A percentile compares a stretch with the other conserved stretches of the same genome.
Conservation (phyloP, 768 basidiomycete species). For the Pleurotus tuoliensis region DNA sequence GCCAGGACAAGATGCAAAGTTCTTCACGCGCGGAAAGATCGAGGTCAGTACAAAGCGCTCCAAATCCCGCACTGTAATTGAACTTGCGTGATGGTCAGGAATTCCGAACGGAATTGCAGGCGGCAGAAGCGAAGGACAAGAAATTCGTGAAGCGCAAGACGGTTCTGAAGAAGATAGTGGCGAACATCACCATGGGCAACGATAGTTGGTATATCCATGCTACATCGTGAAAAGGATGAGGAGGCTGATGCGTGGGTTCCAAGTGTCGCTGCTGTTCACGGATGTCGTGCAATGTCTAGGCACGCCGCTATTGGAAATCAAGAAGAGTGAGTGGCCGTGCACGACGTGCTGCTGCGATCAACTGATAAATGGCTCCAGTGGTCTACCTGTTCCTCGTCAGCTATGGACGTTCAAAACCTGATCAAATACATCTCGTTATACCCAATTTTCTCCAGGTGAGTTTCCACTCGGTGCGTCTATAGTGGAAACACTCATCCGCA, state of each 20-base stretch:
- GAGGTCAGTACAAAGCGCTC: slow-evolving; percentile 48
- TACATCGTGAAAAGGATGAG: slow-evolving; percentile 16
- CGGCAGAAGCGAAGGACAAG: slow-evolving; percentile 94
- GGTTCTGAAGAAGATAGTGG: slow-evolving; percentile 94
- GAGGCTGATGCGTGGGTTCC: slow-evolving; percentile 15
- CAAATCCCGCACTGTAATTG: background rate
- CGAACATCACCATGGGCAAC: slow-evolving; percentile 99
- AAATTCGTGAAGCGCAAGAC: slow-evolving; percentile 92
- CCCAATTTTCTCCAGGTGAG: slow-evolving; percentile 84
- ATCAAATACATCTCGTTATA: slow-evolving; percentile 89
- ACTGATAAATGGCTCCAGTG: slow-evolving; percentile 48
- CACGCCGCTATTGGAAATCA: slow-evolving; percentile 95
- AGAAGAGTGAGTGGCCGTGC: slow-evolving; percentile 74
- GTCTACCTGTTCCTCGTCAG: slow-evolving; percentile 97
- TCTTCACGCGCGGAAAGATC: slow-evolving; percentile 89
- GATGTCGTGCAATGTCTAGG: slow-evolving; percentile 93
- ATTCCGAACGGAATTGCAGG: slow-evolving; percentile 87
- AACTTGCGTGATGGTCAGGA: slow-evolving; percentile 43
- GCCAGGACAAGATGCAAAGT: slow-evolving; percentile 84
- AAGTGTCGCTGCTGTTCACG: slow-evolving; percentile 93
- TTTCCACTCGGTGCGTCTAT: slow-evolving; percentile 3
- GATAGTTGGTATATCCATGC: slow-evolving; percentile 71
- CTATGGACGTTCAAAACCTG: slow-evolving; percentile 91
- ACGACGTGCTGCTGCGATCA: too few species aligned
- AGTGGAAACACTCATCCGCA: slow-evolving; percentile 4